Evolutionary conservation across 2,329 filamentous ascomycete species (phyloP), one percentile per base, ranked within the genome.

Genomic region (Salinomyces thailandicus): DNA sequence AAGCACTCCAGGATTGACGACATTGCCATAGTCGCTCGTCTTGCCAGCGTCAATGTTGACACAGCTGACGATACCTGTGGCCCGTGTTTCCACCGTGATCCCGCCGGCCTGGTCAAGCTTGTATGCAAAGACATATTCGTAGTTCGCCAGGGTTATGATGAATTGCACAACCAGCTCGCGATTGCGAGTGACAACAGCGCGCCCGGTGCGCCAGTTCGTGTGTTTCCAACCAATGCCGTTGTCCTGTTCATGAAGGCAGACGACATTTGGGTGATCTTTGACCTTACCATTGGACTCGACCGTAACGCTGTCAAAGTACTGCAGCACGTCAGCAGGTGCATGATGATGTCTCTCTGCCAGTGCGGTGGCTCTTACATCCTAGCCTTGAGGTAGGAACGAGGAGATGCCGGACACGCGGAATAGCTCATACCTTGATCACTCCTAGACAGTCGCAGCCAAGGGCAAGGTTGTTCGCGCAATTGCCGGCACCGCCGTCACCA

Each of bases 181-280:
- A 44, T 72, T 75, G 14, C 79, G 71, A 13, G 72, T 71, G 4
- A 81, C 68, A 0, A 73, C 77, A 2, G 78, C 76, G 7, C 75
- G 66, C 0, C 71, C 72, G 4, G 76, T 80, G 7, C 79, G 66
- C 60, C 81, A 79, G 56, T 82, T 81, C 4, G 76, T 79, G 57
- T 81, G 78, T 51, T 82, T 81, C 76, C 77, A 81, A 5, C 69
- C 67, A 28, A 82, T 79, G 4, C 79, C 79, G 36, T 74, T 71
- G 47, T 83, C 79, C 50, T 80, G 73, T 53, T 83, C 79, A 50
- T 82, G 79, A 3, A 82, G 60, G 49, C 79, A 83, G 37, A 81
- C 63, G 5, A 78, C 76, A 43, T 81, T 81, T 12, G 67, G 67
- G 17, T 67, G 64, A 1, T 64, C 47, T 6, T 63, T 67, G 0